phyloP scores from a whole-genome alignment of 441 rosid species.

The Jatropha multifida region DNA sequence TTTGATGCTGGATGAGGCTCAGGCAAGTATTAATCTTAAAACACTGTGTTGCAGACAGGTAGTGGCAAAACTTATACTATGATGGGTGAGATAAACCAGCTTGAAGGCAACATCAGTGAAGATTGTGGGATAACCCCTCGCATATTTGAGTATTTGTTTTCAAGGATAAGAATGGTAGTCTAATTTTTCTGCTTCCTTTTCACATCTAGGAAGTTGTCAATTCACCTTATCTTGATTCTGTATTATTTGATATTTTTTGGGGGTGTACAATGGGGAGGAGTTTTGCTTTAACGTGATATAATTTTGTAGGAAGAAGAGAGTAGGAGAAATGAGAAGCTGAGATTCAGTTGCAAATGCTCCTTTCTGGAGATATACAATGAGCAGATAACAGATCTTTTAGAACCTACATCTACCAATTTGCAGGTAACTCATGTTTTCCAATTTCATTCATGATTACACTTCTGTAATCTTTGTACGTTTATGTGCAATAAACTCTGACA shows the following conservation, averaged over 20 bases:
- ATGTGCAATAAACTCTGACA: constrained; percentile 24
- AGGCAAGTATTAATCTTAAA: constrained; percentile 2
- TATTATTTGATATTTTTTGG: constrained; percentile 4
- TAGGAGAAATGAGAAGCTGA: constrained; percentile 69
- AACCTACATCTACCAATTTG: constrained; percentile 86
- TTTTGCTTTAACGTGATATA: constrained; percentile 11
- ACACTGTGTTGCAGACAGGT: constrained; percentile 68
- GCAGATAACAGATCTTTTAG: constrained; percentile 88
- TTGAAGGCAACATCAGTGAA: constrained; percentile 52
- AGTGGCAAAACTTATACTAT: constrained; percentile 97
- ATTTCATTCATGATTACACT: constrained; percentile 15
- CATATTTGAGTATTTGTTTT: constrained; percentile 73
- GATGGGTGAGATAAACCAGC: constrained; percentile 83
- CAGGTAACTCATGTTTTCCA: constrained; percentile 51
- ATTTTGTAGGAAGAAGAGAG: constrained; percentile 75
- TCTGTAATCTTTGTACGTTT: constrained; percentile 5
- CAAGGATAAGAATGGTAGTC: constrained; percentile 67
- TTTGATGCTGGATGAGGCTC: not conserved
- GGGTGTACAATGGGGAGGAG: not conserved
- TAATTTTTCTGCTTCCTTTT: constrained; percentile 8
- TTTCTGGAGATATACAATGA: constrained; percentile 95
- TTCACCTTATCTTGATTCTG: constrained; percentile 1
- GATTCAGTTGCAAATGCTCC: constrained; percentile 89
- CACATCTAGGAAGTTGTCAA: not conserved
- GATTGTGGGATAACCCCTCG: constrained; percentile 93